These are phyloP conservation scores for Eucalyptus cloeziana DNA, from an alignment of 345 rosid genomes.

Conservation along the genomic window DNA sequence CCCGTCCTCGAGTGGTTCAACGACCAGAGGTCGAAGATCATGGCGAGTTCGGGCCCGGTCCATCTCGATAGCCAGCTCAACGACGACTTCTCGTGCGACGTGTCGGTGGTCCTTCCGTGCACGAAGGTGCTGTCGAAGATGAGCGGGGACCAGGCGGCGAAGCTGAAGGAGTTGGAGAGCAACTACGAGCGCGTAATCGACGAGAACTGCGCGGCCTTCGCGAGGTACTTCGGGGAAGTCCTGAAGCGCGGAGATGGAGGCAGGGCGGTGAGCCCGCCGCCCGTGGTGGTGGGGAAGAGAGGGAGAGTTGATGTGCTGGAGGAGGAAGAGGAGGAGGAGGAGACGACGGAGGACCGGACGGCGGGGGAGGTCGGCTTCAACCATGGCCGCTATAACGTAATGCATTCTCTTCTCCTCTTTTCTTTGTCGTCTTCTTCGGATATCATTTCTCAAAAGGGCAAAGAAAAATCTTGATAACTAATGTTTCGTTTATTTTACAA, in stretches of 20 bases:
- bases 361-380: slow-evolving; percentile 6
- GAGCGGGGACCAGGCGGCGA: slow-evolving; percentile 34
- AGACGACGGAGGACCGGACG: background rate
- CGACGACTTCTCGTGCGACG: slow-evolving; percentile 5
- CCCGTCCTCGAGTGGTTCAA: slow-evolving; percentile 37
- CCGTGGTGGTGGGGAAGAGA: slow-evolving; percentile 6
- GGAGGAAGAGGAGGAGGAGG: background rate
- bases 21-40: slow-evolving; percentile 20
- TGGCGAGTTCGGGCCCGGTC: slow-evolving; percentile 1
- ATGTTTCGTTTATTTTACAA: accelerated
- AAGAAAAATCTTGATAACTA: background rate
- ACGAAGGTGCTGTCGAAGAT: slow-evolving; percentile 36
- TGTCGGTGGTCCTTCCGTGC: slow-evolving; percentile 18
- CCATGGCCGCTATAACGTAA: slow-evolving; percentile 53
- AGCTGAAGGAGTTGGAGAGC: slow-evolving; percentile 37
- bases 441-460: background rate
- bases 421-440: background rate
- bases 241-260: slow-evolving; percentile 7
- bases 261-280: slow-evolving; percentile 10
- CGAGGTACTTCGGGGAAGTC: slow-evolving; percentile 24
- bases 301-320: background rate
- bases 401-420: background rate
- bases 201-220: slow-evolving; percentile 44
- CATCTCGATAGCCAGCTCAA: background rate
- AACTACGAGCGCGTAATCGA: slow-evolving; percentile 33